Evolutionary conservation across 768 basidiomycete genomes (phyloP).

Genomic region (Kwoniella dejecticola): DNA sequence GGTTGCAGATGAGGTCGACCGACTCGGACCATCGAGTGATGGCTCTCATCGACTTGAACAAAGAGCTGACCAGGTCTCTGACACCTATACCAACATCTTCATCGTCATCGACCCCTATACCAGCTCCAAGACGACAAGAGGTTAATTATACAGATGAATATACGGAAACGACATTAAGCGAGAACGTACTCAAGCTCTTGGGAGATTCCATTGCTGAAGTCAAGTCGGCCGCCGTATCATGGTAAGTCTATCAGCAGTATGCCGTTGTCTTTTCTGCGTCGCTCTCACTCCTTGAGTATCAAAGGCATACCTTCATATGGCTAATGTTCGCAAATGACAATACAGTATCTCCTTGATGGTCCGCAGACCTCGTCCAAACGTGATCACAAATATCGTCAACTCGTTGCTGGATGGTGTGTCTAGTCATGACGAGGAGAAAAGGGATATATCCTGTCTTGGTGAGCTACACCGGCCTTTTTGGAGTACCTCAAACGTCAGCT

Average conservation of each 20-base stretch:
- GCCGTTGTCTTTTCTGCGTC: neutral
- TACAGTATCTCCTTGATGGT: slow-evolving; percentile 83
- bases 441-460: slow-evolving; percentile 95
- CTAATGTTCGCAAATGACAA: neutral
- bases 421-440: slow-evolving; percentile 84
- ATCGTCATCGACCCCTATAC: slow-evolving; percentile 8
- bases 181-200: slow-evolving; percentile 79
- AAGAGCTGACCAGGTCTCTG: slow-evolving; percentile 79
- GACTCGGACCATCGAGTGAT: slow-evolving; percentile 67
- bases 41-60: slow-evolving; percentile 92
- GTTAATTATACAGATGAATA: slow-evolving; percentile 70
- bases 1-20: slow-evolving; percentile 40
- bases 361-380: slow-evolving; percentile 76
- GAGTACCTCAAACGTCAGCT: too few species aligned
- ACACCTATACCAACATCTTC: slow-evolving; percentile 30
- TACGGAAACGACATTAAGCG: slow-evolving; percentile 79
- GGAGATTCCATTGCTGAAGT: slow-evolving; percentile 97
- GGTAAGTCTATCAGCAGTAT: slow-evolving; percentile 69
- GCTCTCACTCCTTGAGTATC: neutral
- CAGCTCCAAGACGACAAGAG: slow-evolving; percentile 12
- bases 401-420: slow-evolving; percentile 82
- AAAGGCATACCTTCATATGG: too few species aligned
- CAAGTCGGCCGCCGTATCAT: slow-evolving; percentile 95
- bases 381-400: slow-evolving; percentile 84
- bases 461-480: slow-evolving; percentile 28